phyloP scores from a whole-genome alignment of 2,329 filamentous ascomycete species.

The Talaromyces rugulosus region DNA sequence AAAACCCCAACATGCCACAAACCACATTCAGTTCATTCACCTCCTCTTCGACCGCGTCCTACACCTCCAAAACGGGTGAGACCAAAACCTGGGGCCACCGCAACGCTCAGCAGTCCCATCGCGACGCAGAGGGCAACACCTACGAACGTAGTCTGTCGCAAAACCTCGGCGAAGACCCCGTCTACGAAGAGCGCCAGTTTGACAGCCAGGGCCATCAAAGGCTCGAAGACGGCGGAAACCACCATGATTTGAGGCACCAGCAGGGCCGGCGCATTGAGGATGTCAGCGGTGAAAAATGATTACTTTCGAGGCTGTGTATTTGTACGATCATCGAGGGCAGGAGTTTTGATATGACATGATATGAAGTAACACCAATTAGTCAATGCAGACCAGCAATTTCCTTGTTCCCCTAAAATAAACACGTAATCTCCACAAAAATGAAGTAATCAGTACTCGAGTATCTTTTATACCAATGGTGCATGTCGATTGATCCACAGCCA shows the following conservation, averaged over 20 bases:
- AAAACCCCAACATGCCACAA: slow-evolving; percentile 5
- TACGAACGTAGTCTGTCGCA: slow-evolving; percentile 8
- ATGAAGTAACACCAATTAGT: background rate
- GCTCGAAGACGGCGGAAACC: background rate
- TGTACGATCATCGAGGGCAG: background rate
- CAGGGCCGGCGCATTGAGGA: slow-evolving; percentile 9
- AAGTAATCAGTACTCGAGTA: too few species aligned
- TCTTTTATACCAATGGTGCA: background rate
- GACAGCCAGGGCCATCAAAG: slow-evolving; percentile 8
- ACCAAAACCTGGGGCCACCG: slow-evolving; percentile 11
- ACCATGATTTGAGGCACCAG: background rate
- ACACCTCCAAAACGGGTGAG: slow-evolving; percentile 3
- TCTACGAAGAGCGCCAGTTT: slow-evolving; percentile 11
- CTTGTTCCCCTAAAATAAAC: too few species aligned
- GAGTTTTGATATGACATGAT: background rate
- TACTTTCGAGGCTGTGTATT: background rate
- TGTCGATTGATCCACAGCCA: background rate
- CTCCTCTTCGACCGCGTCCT: background rate
- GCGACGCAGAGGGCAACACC: slow-evolving; percentile 8
- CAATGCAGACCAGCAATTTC: too few species aligned
- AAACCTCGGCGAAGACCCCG: slow-evolving; percentile 8
- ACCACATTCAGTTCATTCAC: slow-evolving; percentile 8
- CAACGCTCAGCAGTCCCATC: slow-evolving; percentile 4
- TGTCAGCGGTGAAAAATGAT: slow-evolving; percentile 5
- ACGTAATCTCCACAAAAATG: too few species aligned